Evolutionary conservation across 768 basidiomycete genomes (phyloP).

Genomic region (Crucibulum laeve): DNA sequence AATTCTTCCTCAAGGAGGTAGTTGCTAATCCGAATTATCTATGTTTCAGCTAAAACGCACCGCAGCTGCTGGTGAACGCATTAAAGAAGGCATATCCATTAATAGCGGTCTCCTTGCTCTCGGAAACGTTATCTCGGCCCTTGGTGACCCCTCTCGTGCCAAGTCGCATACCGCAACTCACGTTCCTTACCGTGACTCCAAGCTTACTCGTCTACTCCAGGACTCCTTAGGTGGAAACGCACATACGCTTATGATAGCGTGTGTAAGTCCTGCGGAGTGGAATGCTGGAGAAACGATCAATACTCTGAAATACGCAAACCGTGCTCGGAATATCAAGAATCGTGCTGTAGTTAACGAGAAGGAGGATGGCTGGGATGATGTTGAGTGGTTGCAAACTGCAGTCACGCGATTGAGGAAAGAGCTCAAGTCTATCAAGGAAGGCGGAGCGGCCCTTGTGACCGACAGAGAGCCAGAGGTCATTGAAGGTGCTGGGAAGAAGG

Average conservation of each 20-base stretch:
- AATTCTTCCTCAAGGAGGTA: constrained; percentile 1
- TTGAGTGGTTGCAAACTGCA: constrained; percentile 92
- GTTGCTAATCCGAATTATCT: constrained; percentile 12
- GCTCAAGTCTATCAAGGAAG: constrained; percentile 74
- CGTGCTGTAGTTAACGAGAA: constrained; percentile 86
- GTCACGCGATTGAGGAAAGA: constrained; percentile 85
- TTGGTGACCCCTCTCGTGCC: constrained; percentile 87
- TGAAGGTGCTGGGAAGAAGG: constrained; percentile 70
- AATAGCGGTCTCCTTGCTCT: constrained; percentile 95
- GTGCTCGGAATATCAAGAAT: constrained; percentile 97
- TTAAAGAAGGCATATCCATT: constrained; percentile 99
- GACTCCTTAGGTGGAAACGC: constrained; percentile 97
- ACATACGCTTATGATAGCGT: constrained; percentile 98
- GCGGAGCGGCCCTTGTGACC: constrained; percentile 30
- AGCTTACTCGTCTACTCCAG: constrained; percentile 93
- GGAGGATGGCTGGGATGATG: constrained; percentile 98
- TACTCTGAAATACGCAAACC: constrained; percentile 95
- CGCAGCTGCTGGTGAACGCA: constrained; percentile 91
- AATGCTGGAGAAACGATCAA: constrained; percentile 93
- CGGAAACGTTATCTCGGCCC: constrained; percentile 97
- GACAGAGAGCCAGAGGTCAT: constrained; percentile 31
- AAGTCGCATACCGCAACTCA: constrained; percentile 84
- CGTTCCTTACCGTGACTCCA: constrained; percentile 97
- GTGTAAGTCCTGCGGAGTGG: constrained; percentile 94
- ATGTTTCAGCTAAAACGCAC: constrained; percentile 81